Evolutionary conservation across 2,329 filamentous ascomycete genomes (phyloP), one percentile per base, ranked within the genome.

Genomic region (Anisogramma anomala): DNA sequence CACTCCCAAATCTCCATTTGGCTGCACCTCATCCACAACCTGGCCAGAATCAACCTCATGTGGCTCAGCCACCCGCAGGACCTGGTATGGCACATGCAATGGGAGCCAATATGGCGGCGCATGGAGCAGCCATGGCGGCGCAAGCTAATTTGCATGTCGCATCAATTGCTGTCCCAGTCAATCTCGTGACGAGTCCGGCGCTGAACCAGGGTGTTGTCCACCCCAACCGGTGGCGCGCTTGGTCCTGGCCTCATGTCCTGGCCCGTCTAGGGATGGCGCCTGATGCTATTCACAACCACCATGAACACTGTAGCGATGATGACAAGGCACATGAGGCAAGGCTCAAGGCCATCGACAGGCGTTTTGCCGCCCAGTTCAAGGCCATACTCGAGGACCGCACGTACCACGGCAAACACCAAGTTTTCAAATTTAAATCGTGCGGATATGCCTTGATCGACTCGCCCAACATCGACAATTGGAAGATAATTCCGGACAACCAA

Each of bases 401-500:
- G 37, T n/a, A 44, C 40, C 3, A 59, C 58, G 50, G 49, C 6
- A 32, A 26, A 13, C 50, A 68, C 17, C 53, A 55, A 19, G 56
- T 51, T 11, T 56, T 80, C 22, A 62, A 65, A 1, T 69, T 81
- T 56, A 68, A 67, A 23, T 79, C 74, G 0, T 81, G 77, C 52
- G 77, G 77, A 37, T 81, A 81, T 50, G 71, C 68, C 25, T 55
- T 58, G 5, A 53, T 79, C 1, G 57, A 62, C 14, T 22, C 46
- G 0, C 40, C 52, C 0, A 53, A 53, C 19, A 55, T 67, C 33
- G 58, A 65, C 41, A 60, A 66, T 8, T 55, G 59, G 36, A 48
- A 47, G 18, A 51, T 66, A 34, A 48, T 65, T 7, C 47, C 49
- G 10, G 11, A 42, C n/a, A 37, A 45, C 56, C 2, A 30, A 47